Conservation (phyloP, 2,329 filamentous ascomycete genomes). For the Colletotrichum tofieldiae region DNA sequence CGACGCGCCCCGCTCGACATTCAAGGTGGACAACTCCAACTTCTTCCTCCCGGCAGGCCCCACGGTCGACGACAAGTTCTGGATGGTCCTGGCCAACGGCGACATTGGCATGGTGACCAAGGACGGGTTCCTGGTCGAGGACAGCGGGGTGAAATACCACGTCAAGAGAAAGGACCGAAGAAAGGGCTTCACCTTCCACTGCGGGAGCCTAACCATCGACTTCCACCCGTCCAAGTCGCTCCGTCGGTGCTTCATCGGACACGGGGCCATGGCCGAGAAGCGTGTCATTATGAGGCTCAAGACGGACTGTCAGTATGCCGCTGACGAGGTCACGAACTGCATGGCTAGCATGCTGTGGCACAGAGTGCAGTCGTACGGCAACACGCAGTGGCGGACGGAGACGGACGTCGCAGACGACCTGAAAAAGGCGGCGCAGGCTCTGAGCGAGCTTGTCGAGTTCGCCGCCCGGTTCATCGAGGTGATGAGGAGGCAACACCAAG, state of each 20-base stretch:
- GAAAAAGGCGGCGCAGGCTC: not conserved
- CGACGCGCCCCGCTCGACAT: slow-evolving; percentile 20
- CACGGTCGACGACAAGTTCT: slow-evolving; percentile 14
- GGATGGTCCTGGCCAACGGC: slow-evolving; percentile 10
- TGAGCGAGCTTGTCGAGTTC: slow-evolving; percentile 1
- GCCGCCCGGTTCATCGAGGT: slow-evolving; percentile 20
- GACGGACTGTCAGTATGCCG: not conserved
- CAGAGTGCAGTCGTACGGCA: not conserved
- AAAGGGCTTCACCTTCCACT: not conserved
- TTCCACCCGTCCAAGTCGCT: not conserved
- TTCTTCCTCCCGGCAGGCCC: slow-evolving; percentile 30
- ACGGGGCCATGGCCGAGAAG: slow-evolving; percentile 5
- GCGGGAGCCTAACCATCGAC: not conserved
- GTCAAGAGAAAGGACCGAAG: not conserved
- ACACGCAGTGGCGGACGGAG: not conserved
- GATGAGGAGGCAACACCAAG: slow-evolving; percentile 10
- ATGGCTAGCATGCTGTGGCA: slow-evolving; percentile 22
- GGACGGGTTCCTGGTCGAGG: not conserved
- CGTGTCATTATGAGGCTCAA: slow-evolving; percentile 14
- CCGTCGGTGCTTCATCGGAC: slow-evolving; percentile 3
- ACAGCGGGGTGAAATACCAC: not conserved
- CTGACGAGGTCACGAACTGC: slow-evolving; percentile 5
- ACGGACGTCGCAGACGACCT: slow-evolving; percentile 2
- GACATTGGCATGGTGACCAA: slow-evolving; percentile 1
- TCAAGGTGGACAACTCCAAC: slow-evolving; percentile 15